Conservation (phyloP, 108 stramenopile species). For the Nannochloropsis gaditana region DNA sequence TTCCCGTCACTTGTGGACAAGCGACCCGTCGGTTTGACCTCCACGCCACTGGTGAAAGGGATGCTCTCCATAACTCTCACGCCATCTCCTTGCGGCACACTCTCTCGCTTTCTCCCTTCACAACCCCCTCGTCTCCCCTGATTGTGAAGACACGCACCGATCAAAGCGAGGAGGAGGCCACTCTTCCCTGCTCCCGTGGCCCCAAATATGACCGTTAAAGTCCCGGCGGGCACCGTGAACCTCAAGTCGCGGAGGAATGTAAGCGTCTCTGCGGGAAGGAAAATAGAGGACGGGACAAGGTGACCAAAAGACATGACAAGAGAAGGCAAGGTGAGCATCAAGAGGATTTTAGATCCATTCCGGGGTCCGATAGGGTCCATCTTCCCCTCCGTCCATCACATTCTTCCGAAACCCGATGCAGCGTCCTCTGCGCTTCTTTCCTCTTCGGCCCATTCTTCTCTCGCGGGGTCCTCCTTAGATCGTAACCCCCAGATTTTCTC, state of each 20-base stretch:
- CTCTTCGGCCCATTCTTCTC: background rate
- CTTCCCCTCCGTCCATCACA: no score
- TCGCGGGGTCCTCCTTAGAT: background rate
- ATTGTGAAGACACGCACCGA: background rate
- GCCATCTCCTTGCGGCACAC: no score
- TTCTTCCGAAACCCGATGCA: no score
- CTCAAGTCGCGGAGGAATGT: background rate
- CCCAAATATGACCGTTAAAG: background rate
- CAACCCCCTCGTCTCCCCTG: background rate
- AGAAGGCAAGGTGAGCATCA: background rate
- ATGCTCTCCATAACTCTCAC: no score
- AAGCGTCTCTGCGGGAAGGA: background rate
- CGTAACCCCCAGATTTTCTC: background rate
- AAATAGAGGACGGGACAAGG: background rate
- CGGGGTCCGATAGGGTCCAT: no score
- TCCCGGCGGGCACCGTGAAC: constrained; percentile 27
- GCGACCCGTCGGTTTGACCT: no score
- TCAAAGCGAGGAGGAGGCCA: background rate
- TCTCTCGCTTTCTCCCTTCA: background rate
- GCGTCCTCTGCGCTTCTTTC: no score
- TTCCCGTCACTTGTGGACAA: no score
- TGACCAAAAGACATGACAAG: background rate
- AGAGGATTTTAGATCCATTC: background rate
- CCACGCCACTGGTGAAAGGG: no score
- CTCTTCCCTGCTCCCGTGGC: constrained; percentile 12